These are phyloP conservation scores for Lipomyces oligophaga DNA, from an alignment of 805 yeast species.

Conservation along the genomic window DNA sequence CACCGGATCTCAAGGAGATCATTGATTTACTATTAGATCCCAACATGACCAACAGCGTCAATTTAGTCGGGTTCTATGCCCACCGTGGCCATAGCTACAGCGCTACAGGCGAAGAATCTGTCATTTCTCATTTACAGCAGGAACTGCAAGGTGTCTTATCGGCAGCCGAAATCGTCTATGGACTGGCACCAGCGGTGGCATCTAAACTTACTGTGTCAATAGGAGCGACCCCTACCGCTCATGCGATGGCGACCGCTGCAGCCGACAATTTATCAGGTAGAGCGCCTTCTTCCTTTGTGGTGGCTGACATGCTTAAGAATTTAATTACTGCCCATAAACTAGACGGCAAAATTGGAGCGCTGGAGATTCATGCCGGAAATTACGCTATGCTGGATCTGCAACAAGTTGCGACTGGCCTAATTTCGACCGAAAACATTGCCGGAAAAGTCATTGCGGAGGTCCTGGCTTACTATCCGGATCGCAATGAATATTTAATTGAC, in stretches of 20 bases:
- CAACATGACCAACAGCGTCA: constrained; percentile 32
- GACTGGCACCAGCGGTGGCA: constrained; percentile 34
- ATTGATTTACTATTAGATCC: constrained; percentile 38
- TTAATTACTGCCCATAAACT: constrained; percentile 11
- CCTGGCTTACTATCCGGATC: constrained; percentile 52
- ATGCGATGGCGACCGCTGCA: constrained; percentile 31
- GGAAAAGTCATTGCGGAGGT: constrained; percentile 56
- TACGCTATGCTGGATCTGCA: constrained; percentile 71
- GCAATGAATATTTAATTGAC: constrained; percentile 66
- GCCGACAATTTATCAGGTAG: too few species aligned
- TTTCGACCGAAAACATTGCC: constrained; percentile 47
- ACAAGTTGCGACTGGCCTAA: constrained; percentile 67
- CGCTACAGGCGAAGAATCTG: constrained; percentile 45
- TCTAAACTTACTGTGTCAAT: constrained; percentile 54
- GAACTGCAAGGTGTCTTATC: constrained; percentile 55
- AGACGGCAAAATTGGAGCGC: constrained; percentile 27
- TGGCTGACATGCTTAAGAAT: background rate
- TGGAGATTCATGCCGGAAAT: constrained; percentile 81
- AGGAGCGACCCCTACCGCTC: constrained; percentile 81
- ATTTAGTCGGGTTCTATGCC: constrained; percentile 65
- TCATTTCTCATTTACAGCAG: constrained; percentile 47
- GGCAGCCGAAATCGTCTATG: constrained; percentile 31
- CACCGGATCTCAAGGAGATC: constrained; percentile 40
- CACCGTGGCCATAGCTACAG: constrained; percentile 77
- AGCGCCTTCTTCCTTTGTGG: too few species aligned